Conservation (phyloP, 352 stramenopile species). For the Phytophthora tubulina region DNA sequence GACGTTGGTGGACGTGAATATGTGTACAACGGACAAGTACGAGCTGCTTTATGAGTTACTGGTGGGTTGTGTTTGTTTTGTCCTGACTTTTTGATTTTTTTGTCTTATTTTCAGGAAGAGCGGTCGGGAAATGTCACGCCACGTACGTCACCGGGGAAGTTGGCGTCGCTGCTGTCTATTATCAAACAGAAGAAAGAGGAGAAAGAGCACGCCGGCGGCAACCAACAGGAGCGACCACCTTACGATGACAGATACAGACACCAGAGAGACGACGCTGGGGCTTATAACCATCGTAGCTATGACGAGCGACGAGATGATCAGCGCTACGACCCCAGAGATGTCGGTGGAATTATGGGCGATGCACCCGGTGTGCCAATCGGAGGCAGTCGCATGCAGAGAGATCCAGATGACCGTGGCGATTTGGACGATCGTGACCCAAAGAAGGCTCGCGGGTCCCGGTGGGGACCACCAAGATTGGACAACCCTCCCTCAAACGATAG, state of each 20-base stretch:
- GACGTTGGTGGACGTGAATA: constrained; percentile 61
- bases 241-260: constrained; percentile 28
- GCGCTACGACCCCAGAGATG: constrained; percentile 27
- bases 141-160: constrained; percentile 57
- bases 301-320: constrained; percentile 34
- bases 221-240: constrained; percentile 16
- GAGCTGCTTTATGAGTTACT: background rate
- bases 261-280: constrained; percentile 24
- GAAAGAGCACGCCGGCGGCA: constrained; percentile 30
- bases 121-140: constrained; percentile 48
- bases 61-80: background rate
- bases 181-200: constrained; percentile 87
- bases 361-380: constrained; percentile 34
- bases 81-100: constrained; percentile 13
- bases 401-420: constrained; percentile 41
- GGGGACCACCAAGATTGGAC: constrained; percentile 64
- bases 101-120: constrained; percentile 23
- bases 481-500: constrained; percentile 42
- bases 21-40: constrained; percentile 33
- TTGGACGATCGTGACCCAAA: constrained; percentile 63
- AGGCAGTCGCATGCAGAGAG: constrained; percentile 36
- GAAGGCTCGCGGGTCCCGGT: constrained; percentile 74
- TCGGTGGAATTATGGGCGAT: constrained; percentile 43
- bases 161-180: constrained; percentile 83
- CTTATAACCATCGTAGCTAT: constrained; percentile 31